Conservation (phyloP, 2,329 filamentous ascomycete species). For the Colletotrichum ledebouriae region DNA sequence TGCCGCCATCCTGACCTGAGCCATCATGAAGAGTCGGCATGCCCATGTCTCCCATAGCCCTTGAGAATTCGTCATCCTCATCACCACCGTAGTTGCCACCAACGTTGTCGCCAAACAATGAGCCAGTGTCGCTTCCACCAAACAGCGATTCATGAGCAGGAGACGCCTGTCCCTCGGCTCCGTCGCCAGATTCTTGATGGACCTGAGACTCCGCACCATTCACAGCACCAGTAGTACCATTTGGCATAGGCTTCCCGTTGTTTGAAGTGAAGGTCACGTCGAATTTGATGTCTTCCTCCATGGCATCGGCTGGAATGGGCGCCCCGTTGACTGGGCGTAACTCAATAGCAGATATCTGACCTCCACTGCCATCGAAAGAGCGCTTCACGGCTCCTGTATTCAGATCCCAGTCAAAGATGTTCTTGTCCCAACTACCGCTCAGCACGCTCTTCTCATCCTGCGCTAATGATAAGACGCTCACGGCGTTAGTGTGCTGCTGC, state of each 20-base stretch:
- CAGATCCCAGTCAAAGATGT: constrained; percentile 93
- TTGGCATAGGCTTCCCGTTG: constrained; percentile 72
- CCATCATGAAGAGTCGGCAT: constrained; percentile 50
- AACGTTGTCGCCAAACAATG: constrained; percentile 85
- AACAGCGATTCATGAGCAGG: constrained; percentile 86
- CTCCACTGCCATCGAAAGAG: constrained; percentile 80
- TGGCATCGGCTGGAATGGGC: constrained; percentile 80
- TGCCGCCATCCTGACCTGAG: constrained; percentile 54
- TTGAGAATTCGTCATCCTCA: constrained; percentile 87
- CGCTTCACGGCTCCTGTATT: constrained; percentile 85
- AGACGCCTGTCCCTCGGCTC: constrained; percentile 73
- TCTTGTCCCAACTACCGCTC: constrained; percentile 97
- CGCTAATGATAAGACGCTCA: constrained; percentile 86
- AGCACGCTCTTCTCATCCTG: constrained; percentile 89
- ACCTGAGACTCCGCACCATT: constrained; percentile 17
- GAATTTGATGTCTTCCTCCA: constrained; percentile 68
- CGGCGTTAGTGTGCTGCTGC: constrained; percentile 88
- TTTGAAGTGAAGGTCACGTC: constrained; percentile 81
- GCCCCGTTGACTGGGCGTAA: constrained; percentile 82
- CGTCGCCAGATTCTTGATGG: constrained; percentile 53
- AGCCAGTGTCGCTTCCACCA: constrained; percentile 82
- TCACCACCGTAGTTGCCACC: constrained; percentile 71
- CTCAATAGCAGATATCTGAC: constrained; percentile 91
- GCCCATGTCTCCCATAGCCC: constrained; percentile 73
- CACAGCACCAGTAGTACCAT: constrained; percentile 58